Conservation (phyloP, 179 eudicot species). For the Camellia oleifera region DNA sequence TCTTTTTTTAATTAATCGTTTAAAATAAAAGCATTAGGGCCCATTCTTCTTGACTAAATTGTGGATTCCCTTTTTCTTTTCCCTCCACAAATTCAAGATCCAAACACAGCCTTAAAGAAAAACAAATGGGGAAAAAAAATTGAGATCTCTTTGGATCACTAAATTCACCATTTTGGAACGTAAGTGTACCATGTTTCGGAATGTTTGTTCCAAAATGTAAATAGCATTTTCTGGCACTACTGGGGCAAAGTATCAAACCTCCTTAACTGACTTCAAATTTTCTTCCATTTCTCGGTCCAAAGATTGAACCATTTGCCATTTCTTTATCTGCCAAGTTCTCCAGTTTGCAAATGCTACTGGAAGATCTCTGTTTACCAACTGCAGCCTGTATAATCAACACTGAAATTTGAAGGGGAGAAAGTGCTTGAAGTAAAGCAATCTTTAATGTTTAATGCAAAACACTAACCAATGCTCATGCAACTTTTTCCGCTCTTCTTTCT, state of each 20-base stretch:
- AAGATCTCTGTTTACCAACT: conserved; percentile 61
- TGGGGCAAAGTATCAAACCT: conserved; percentile 41
- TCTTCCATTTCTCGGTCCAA: conserved; percentile 64
- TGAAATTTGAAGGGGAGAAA: neutral
- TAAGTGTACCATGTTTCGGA: too few relatives aligned
- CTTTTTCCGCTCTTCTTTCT: conserved; percentile 79
- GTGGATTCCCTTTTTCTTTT: too few relatives aligned
- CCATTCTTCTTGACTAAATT: too few relatives aligned
- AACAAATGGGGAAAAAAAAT: too few relatives aligned
- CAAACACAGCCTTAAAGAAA: too few relatives aligned
- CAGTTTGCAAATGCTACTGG: conserved; percentile 55
- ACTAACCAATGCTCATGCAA: conserved; percentile 66
- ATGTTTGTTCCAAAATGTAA: too few relatives aligned
- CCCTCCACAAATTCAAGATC: too few relatives aligned
- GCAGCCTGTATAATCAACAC: conserved; percentile 53
- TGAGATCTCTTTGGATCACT: too few relatives aligned
- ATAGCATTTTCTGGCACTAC: too few relatives aligned
- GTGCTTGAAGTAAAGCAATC: conserved; percentile 4
- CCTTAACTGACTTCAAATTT: conserved; percentile 32
- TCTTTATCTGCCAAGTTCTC: conserved; percentile 44
- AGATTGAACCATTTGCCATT: conserved; percentile 31
- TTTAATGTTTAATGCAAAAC: neutral
- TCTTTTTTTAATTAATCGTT: too few relatives aligned
- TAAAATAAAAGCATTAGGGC: too few relatives aligned
- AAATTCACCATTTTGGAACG: too few relatives aligned